These are phyloP conservation scores for Trichoderma erinaceum DNA, from an alignment of 495 filamentous ascomycete genomes.

Conservation along the genomic window DNA sequence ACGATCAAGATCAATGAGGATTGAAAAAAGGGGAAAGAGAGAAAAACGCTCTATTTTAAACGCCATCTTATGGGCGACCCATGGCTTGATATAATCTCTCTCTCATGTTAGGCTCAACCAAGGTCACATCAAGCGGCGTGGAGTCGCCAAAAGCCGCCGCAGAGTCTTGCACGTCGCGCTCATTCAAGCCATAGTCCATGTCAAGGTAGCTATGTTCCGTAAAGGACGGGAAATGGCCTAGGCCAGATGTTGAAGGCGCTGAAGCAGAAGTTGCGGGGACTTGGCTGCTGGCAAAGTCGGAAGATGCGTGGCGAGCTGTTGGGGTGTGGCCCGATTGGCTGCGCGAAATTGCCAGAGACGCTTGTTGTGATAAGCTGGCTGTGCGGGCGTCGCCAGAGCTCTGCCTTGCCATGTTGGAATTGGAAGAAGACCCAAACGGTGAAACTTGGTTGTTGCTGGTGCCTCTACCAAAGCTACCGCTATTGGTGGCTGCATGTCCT, in stretches of 20 bases:
- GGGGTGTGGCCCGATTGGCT: background rate
- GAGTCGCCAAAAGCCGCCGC: background rate
- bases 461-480: constrained; percentile 6
- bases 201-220: background rate
- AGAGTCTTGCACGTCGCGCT: background rate
- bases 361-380: background rate
- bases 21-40: background rate
- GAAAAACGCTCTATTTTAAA: background rate
- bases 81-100: constrained; percentile 13
- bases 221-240: background rate
- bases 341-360: background rate
- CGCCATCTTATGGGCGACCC: background rate
- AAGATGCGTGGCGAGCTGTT: background rate
- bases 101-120: background rate
- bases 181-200: constrained; percentile 6
- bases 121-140: background rate
- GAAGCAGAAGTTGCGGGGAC: constrained; percentile 1
- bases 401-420: constrained; percentile 6
- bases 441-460: background rate
- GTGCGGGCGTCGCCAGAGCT: background rate
- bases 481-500: background rate
- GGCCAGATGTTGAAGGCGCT: background rate
- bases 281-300: background rate
- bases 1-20: background rate
- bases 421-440: background rate